Conservation (phyloP, 1,284 basidiomycete species). For the Apiotrichum veenhuisii region DNA sequence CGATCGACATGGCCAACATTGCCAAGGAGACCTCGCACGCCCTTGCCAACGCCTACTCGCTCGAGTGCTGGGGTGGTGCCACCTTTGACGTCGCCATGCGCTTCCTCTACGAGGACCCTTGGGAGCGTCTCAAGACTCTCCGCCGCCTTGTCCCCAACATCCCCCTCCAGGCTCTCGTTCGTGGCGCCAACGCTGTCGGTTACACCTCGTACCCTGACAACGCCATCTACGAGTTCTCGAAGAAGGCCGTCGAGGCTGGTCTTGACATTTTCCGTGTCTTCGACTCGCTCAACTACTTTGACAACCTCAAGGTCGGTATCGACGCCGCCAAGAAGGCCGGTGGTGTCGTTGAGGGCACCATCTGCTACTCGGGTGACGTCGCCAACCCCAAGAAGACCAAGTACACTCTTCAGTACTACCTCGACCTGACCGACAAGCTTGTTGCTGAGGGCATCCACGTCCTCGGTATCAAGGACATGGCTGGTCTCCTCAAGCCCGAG, state of each 20-base stretch:
- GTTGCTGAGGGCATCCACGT: slow-evolving; percentile 96
- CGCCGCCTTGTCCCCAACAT: slow-evolving; percentile 98
- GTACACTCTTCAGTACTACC: slow-evolving; percentile 97
- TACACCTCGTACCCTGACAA: slow-evolving; percentile 99
- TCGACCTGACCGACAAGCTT: slow-evolving; percentile 91
- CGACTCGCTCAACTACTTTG: slow-evolving; percentile 97
- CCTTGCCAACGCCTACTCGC: slow-evolving; percentile 88
- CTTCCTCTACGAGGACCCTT: slow-evolving; percentile 99
- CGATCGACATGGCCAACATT: slow-evolving; percentile 97
- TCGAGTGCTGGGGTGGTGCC: slow-evolving; percentile 99
- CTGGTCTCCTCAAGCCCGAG: slow-evolving; percentile 91
- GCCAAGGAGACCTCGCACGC: slow-evolving; percentile 97
- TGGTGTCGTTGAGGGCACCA: slow-evolving; percentile 94
- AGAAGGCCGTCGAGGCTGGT: slow-evolving; percentile 96
- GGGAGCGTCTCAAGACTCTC: slow-evolving; percentile 92
- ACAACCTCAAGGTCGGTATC: slow-evolving; percentile 94
- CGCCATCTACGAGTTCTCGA: slow-evolving; percentile 98
- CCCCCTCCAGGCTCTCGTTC: slow-evolving; percentile 95
- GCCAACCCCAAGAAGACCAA: slow-evolving; percentile 93
- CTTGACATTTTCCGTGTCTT: slow-evolving; percentile 99
- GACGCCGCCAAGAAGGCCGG: slow-evolving; percentile 99
- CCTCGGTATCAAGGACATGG: slow-evolving; percentile 99
- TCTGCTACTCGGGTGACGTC: slow-evolving; percentile 98
- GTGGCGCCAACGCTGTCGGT: slow-evolving; percentile 98
- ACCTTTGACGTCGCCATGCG: slow-evolving; percentile 99